Conservation (phyloP, 1,284 basidiomycete species). For the Ceratobasidium sp. region DNA sequence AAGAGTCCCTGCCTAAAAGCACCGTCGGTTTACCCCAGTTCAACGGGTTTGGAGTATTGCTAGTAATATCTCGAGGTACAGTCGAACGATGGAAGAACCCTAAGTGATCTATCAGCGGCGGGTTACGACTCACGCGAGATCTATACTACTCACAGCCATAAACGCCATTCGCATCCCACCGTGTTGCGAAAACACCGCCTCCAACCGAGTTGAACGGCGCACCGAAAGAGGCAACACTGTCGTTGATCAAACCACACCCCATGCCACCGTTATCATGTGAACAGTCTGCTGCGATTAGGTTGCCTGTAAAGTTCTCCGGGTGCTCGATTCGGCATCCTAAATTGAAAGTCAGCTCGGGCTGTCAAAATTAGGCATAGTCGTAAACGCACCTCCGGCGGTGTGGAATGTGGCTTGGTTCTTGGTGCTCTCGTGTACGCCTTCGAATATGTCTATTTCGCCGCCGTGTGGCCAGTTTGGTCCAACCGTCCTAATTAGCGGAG, state of each 20-base stretch:
- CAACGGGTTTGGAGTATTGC: conserved; percentile 67
- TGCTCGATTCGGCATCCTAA: conserved; percentile 38
- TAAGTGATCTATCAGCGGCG: conserved; percentile 52
- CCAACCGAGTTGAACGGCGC: conserved; percentile 76
- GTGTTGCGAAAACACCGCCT: conserved; percentile 83
- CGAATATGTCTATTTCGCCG: conserved; percentile 49
- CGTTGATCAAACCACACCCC: conserved; percentile 79
- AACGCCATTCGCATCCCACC: conserved; percentile 80
- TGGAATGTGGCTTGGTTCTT: conserved; percentile 47
- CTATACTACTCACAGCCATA: conserved; percentile 74
- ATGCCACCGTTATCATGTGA: no score
- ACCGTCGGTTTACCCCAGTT: conserved; percentile 75
- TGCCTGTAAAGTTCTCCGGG: conserved; percentile 44
- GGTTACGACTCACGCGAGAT: background rate
- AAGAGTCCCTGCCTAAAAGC: conserved; percentile 65
- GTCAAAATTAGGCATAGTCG: background rate
- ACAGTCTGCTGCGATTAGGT: conserved; percentile 50
- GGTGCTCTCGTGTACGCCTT: conserved; percentile 48
- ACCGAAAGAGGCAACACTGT: conserved; percentile 78
- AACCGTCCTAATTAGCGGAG: conserved; percentile 61
- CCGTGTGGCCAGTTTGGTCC: conserved; percentile 47
- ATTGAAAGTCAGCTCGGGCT: background rate
- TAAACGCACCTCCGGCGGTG: conserved; percentile 53
- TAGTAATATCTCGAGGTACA: conserved; percentile 73
- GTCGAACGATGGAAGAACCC: conserved; percentile 82